Percentiles rank a stretch among this genome's conserved stretches.
phyloP scores from a whole-genome alignment of 345 rosid genomes.

The Odontarrhena argentea region DNA sequence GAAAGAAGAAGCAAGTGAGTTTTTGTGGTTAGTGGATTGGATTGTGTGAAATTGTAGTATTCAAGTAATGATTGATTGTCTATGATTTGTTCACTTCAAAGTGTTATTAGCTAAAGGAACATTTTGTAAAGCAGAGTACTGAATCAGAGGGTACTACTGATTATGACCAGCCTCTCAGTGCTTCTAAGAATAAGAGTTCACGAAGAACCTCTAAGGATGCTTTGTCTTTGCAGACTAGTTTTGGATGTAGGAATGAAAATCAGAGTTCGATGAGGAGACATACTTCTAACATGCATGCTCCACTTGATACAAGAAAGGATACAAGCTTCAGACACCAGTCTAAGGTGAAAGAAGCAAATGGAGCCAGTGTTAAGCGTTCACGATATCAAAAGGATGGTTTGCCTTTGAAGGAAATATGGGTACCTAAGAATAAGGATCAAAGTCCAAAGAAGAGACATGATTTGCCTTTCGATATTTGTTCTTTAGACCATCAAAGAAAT shows the following conservation, averaged over 20 bases:
- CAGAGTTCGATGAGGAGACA: neutral
- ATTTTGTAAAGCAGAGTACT: conserved; percentile 1
- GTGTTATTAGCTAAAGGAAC: too few relatives aligned
- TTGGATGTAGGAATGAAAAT: neutral
- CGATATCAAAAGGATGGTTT: neutral
- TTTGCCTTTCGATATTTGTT: conserved; percentile 28
- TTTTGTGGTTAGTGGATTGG: too few relatives aligned
- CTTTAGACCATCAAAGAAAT: neutral
- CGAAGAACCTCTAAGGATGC: neutral
- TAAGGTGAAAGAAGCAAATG: neutral
- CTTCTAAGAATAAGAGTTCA: neutral
- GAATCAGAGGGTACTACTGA: neutral
- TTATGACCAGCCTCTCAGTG: neutral
- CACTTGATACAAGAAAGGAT: neutral
- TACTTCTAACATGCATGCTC: neutral
- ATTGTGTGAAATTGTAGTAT: too few relatives aligned
- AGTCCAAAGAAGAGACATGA: neutral
- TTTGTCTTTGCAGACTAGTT: neutral
- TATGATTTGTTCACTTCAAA: neutral
- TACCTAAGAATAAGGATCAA: neutral
- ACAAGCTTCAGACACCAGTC: neutral
- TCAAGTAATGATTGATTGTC: neutral
- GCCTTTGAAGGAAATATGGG: neutral
- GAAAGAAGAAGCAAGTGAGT: conserved; percentile 10
- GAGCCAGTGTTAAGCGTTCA: neutral